These are phyloP conservation scores for Penium margaritaceum DNA, from an alignment of 139 green algal species.

Conservation along the genomic window DNA sequence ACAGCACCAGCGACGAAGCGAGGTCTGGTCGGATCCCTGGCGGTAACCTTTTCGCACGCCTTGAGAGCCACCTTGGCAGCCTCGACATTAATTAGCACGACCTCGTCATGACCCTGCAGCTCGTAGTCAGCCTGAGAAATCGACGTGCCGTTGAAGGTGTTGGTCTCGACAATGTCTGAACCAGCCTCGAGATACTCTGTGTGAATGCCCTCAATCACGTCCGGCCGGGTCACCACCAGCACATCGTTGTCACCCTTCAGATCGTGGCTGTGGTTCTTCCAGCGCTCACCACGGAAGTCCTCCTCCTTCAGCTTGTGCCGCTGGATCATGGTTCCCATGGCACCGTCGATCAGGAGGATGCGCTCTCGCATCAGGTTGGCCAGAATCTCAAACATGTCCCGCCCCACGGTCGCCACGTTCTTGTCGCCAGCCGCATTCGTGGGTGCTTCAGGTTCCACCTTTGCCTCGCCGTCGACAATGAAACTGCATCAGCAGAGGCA, in stretches of 20 bases:
- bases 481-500: constrained; percentile 20
- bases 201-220: constrained; percentile 89
- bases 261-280: constrained; percentile 67
- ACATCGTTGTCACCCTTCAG: constrained; percentile 97
- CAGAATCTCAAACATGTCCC: constrained; percentile 62
- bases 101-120: constrained; percentile 77
- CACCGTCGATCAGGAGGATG: constrained; percentile 89
- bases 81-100: constrained; percentile 79
- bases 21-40: constrained; percentile 60
- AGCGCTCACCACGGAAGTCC: constrained; percentile 67
- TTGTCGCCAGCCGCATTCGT: not conserved
- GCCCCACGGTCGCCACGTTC: constrained; percentile 18
- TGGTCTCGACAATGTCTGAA: constrained; percentile 96
- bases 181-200: constrained; percentile 74
- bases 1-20: constrained; percentile 91
- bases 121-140: constrained; percentile 87
- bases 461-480: constrained; percentile 27
- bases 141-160: constrained; percentile 91
- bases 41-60: constrained; percentile 45
- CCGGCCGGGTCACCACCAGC: constrained; percentile 81
- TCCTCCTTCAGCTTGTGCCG: constrained; percentile 75
- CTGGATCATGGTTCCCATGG: constrained; percentile 88
- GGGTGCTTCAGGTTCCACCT: constrained; percentile 32
- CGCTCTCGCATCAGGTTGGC: constrained; percentile 74
- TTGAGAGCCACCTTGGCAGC: constrained; percentile 73